These are phyloP conservation scores for Chrysoporthe puriensis DNA, from an alignment of 2,329 filamentous ascomycete genomes.

Conservation along the genomic window DNA sequence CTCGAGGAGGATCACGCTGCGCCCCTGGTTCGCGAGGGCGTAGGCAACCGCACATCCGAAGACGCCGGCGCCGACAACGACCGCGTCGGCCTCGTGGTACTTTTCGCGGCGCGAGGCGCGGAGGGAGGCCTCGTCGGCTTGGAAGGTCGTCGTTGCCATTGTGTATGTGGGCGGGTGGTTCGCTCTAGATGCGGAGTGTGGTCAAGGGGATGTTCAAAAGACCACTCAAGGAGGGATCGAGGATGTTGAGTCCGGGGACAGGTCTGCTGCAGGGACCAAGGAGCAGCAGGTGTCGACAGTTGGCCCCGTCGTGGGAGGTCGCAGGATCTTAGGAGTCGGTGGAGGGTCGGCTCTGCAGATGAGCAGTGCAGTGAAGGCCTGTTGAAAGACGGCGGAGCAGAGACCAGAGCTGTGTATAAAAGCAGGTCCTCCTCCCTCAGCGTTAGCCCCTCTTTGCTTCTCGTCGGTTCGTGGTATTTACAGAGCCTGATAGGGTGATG, in stretches of 20 bases:
- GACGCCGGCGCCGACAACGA: conserved; percentile 90
- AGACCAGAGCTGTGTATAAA: neutral
- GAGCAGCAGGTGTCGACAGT: neutral
- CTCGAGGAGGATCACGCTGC: conserved; percentile 89
- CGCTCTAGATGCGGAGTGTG: neutral
- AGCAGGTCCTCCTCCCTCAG: neutral
- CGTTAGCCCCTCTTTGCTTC: neutral
- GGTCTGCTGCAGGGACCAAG: neutral
- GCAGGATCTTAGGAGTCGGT: neutral
- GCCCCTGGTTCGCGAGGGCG: conserved; percentile 83
- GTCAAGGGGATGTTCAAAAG: neutral
- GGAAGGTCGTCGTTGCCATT: conserved; percentile 39
- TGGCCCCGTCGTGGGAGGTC: neutral
- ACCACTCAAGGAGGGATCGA: neutral
- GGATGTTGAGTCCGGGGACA: neutral
- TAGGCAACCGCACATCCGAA: conserved; percentile 86
- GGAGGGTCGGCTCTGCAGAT: neutral
- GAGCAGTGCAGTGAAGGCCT: neutral
- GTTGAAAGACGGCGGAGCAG: neutral
- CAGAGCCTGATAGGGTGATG: conserved; percentile 1
- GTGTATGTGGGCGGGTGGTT: neutral
- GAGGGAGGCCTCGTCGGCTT: conserved; percentile 39
- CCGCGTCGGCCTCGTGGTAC: conserved; percentile 75
- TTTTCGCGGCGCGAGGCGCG: conserved; percentile 53
- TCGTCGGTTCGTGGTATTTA: neutral